Conservation (phyloP, 371 early-diverging fungal species). For the Nematocida ausubeli region DNA sequence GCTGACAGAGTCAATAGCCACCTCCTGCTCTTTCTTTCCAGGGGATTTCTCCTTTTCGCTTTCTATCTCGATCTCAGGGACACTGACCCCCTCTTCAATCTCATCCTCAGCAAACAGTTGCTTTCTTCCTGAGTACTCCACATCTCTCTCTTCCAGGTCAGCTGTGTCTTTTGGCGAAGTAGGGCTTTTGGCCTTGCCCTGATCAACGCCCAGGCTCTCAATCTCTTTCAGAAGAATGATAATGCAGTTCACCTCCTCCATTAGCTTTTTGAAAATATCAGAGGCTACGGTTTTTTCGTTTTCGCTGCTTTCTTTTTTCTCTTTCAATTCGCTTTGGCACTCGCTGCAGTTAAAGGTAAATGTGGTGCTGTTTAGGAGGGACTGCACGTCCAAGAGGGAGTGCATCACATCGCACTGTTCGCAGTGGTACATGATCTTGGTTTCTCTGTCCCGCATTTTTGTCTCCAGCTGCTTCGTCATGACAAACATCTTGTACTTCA, state of each 20-base stretch:
- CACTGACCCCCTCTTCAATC: not conserved
- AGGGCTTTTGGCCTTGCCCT: slow-evolving; percentile 62
- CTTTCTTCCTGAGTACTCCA: not conserved
- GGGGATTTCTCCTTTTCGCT: not conserved
- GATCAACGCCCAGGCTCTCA: slow-evolving; percentile 63
- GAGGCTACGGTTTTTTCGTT: slow-evolving; percentile 29
- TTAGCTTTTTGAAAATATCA: slow-evolving; percentile 54
- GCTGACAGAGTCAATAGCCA: slow-evolving; percentile 11
- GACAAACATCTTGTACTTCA: slow-evolving; percentile 69
- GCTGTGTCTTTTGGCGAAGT: not conserved
- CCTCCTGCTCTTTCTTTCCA: slow-evolving; percentile 27
- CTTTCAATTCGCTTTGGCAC: slow-evolving; percentile 65
- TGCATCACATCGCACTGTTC: slow-evolving; percentile 61
- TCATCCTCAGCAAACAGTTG: not conserved
- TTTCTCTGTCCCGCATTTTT: slow-evolving; percentile 48
- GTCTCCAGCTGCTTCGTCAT: slow-evolving; percentile 67
- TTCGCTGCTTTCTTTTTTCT: slow-evolving; percentile 54
- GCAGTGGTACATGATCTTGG: slow-evolving; percentile 58
- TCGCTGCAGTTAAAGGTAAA: slow-evolving; percentile 66
- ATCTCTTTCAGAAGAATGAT: slow-evolving; percentile 64
- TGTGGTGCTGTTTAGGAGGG: slow-evolving; percentile 52
- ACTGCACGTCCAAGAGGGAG: slow-evolving; percentile 67
- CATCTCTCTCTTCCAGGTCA: slow-evolving; percentile 28
- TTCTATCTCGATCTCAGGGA: slow-evolving; percentile 11
- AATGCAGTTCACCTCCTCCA: slow-evolving; percentile 58